Conservation (phyloP, 164 flowering plant species). For the Vitis amurensis region DNA sequence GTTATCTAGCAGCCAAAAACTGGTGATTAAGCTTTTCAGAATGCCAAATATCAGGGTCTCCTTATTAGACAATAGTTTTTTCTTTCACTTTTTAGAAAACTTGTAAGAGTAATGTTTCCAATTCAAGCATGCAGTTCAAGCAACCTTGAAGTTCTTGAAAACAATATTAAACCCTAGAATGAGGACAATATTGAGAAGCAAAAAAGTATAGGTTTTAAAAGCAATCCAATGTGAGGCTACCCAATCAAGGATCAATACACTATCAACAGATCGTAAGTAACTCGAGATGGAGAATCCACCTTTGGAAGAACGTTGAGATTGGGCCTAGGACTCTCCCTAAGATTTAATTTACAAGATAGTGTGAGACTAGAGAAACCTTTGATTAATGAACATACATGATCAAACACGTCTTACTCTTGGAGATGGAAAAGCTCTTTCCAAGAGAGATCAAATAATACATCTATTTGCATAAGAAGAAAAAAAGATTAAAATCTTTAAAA, state of each 20-base stretch:
- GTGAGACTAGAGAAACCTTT: conserved; percentile 50
- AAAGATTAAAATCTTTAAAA: too few relatives aligned
- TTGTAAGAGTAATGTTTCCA: conserved; percentile 81
- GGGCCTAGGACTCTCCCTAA: conserved; percentile 84
- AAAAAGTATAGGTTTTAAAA: conserved; percentile 84
- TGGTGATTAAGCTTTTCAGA: conserved; percentile 64
- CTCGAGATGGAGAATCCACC: conserved; percentile 68
- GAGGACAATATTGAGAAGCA: conserved; percentile 54
- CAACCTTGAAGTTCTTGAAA: conserved; percentile 60
- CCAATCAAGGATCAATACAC: conserved; percentile 40
- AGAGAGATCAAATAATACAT: conserved; percentile 83
- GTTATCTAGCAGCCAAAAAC: conserved; percentile 69
- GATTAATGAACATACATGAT: conserved; percentile 73
- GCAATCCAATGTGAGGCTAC: conserved; percentile 75
- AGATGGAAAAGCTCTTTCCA: conserved; percentile 85
- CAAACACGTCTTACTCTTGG: conserved; percentile 89
- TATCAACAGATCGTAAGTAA: conserved; percentile 28
- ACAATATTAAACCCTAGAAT: conserved; percentile 33
- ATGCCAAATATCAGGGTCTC: conserved; percentile 60
- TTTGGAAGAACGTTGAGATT: conserved; percentile 88
- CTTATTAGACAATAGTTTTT: too few relatives aligned
- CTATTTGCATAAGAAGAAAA: conserved; percentile 28
- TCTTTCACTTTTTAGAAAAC: conserved; percentile 71
- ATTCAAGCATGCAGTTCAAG: conserved; percentile 38
- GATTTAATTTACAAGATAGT: conserved; percentile 54